phyloP scores from a whole-genome alignment of 768 basidiomycete species.

The Exsudoporus frostii region DNA sequence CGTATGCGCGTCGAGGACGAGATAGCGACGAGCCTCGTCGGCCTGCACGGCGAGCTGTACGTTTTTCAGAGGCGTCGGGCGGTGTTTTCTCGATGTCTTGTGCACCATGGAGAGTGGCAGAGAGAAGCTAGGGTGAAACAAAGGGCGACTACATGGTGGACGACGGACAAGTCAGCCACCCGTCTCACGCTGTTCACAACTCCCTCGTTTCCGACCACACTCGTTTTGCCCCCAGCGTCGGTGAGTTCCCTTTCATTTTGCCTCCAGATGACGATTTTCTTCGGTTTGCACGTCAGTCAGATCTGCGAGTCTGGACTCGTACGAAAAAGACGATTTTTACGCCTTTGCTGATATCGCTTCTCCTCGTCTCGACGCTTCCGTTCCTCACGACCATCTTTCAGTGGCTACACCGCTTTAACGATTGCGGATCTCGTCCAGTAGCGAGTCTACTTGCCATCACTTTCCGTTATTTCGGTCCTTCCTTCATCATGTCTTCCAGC shows the following conservation, averaged over 20 bases:
- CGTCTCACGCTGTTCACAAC: constrained; percentile 3
- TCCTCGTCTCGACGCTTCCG: background rate
- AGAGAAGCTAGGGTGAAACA: background rate
- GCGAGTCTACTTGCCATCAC: background rate
- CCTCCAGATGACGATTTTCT: constrained; percentile 40
- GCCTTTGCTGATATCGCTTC: constrained; percentile 38
- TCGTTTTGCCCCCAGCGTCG: constrained; percentile 2
- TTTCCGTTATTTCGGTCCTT: background rate
- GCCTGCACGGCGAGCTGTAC: constrained; percentile 17
- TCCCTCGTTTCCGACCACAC: background rate
- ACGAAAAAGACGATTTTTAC: constrained; percentile 39
- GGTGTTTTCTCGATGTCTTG: background rate
- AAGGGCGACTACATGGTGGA: background rate
- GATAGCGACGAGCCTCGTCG: constrained; percentile 9
- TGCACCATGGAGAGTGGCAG: background rate
- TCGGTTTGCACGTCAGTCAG: constrained; percentile 67
- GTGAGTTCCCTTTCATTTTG: constrained; percentile 16
- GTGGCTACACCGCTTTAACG: background rate
- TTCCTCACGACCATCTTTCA: constrained; percentile 10
- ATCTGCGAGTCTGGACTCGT: constrained; percentile 25
- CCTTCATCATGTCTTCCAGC: constrained; percentile 21
- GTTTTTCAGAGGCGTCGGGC: constrained; percentile 15
- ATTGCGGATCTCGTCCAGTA: background rate
- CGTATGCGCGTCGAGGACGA: constrained; percentile 7
- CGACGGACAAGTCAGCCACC: constrained; percentile 17